These are phyloP conservation scores for Iris pallida DNA, from an alignment of 116 monocot species.

Conservation along the genomic window DNA sequence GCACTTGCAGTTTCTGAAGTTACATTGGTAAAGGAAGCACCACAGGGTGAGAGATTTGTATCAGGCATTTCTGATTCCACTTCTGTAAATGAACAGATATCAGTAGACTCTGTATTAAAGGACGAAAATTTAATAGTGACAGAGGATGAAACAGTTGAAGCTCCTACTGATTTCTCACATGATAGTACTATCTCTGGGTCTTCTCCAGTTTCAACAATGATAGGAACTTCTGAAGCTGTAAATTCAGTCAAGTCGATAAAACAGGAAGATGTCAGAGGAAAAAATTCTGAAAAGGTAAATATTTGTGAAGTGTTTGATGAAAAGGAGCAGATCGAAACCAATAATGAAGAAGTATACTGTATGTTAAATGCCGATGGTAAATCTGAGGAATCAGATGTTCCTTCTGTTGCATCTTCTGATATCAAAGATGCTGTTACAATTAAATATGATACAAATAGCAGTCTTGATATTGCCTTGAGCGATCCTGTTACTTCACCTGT, in stretches of 20 bases:
- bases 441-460: conserved; percentile 7
- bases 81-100: conserved; percentile 1
- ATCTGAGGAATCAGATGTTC: conserved; percentile 2
- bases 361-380: background rate
- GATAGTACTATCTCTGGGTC: conserved; percentile 1
- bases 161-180: background rate
- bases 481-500: background rate
- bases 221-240: conserved; percentile 1
- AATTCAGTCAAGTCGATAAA: background rate
- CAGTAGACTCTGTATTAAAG: background rate
- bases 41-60: too few relatives aligned
- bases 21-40: background rate
- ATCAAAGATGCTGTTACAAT: background rate
- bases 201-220: conserved; percentile 2
- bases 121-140: background rate
- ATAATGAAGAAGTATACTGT: background rate
- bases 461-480: conserved; percentile 9
- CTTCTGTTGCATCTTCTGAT: background rate
- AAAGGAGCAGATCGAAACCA: background rate
- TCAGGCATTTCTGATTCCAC: too few relatives aligned
- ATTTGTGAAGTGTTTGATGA: background rate
- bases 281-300: background rate
- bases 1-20: conserved; percentile 5
- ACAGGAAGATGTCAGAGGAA: background rate
- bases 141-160: conserved; percentile 2